Evolutionary conservation across 2,329 filamentous ascomycete genomes (phyloP), one percentile per base, ranked within the genome.

Genomic region (Fusarium newnesense): DNA sequence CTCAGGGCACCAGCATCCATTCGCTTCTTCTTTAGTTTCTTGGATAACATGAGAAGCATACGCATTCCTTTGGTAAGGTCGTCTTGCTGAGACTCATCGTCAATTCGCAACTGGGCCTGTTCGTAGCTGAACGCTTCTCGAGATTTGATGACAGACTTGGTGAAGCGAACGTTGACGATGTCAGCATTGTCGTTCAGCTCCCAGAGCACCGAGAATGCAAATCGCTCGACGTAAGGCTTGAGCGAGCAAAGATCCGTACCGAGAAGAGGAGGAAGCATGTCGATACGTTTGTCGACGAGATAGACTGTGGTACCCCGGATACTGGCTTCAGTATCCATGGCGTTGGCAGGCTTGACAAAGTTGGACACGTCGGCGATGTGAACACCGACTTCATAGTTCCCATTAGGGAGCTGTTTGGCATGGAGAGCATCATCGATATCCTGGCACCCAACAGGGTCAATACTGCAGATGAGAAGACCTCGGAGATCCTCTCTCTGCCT

Each of bases 301-400:
- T 99, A 99, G 34, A 99, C 96, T 0, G 96, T 98, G 9, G 96
- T 98, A 70, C 96, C 96, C 77, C 96, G 92, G 79, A 97, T 90
- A 79, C 94, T 96, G 7, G 96, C 96, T 84, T 99, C 96, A 53
- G 91, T 90, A 80, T 99, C 97, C 96, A 99, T 99, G 60, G 96
- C 93, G 79, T 96, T 99, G 81, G 94, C 95, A 32, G 97, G 95
- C 83, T 96, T 97, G 78, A 99, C 96, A 80, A 99, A 99, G 83
- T 99, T 93, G 15, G 96, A 98, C n/a, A 99, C 96, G 82, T 99
- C 96, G 34, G 96, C 97, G 82, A 99, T 99, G 83, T 99, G 97
- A 21, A 99, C 96, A 72, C 96, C 96, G 15, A 99, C 95, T 82
- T 98, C 94, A 74, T 91, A 95, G 81, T 98, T 98, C 47, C 97